Evolutionary conservation across 2,329 filamentous ascomycete species (phyloP).

Genomic region (Domatiomyces catenatus): DNA sequence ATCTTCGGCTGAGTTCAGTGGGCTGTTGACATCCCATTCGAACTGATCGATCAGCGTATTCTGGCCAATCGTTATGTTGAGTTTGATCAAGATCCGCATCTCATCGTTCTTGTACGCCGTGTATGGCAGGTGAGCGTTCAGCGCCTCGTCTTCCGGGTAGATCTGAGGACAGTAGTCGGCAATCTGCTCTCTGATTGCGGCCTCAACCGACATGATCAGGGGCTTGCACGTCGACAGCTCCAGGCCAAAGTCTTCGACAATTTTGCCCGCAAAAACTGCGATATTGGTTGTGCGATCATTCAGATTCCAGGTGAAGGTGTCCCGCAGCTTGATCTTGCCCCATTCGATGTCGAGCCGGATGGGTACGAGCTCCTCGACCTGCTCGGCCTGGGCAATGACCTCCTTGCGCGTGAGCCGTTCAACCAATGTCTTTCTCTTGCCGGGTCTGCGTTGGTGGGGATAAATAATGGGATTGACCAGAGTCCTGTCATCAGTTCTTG

Average conservation of each 20-base stretch:
- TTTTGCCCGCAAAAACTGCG: slow-evolving; percentile 71
- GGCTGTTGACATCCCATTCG: slow-evolving; percentile 97
- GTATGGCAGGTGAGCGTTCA: slow-evolving; percentile 82
- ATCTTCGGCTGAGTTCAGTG: slow-evolving; percentile 81
- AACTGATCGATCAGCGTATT: slow-evolving; percentile 94
- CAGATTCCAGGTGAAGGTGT: slow-evolving; percentile 97
- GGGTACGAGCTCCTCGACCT: slow-evolving; percentile 80
- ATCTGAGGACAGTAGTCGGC: slow-evolving; percentile 88
- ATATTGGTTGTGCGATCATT: slow-evolving; percentile 71
- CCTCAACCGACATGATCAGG: slow-evolving; percentile 47
- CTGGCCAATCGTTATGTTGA: slow-evolving; percentile 93
- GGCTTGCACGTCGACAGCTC: slow-evolving; percentile 48
- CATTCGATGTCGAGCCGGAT: slow-evolving; percentile 85
- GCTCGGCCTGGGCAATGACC: slow-evolving; percentile 70
- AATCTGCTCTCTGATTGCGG: slow-evolving; percentile 72
- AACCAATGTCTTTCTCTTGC: slow-evolving; percentile 57
- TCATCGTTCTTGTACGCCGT: slow-evolving; percentile 96
- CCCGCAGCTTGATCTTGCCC: slow-evolving; percentile 87
- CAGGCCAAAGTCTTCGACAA: slow-evolving; percentile 73
- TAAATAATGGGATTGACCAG: slow-evolving; percentile 59
- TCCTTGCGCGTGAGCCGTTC: slow-evolving; percentile 66
- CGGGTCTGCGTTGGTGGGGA: slow-evolving; percentile 59
- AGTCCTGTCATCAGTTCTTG: slow-evolving; percentile 53
- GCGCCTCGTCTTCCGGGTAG: slow-evolving; percentile 72
- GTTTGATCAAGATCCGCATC: slow-evolving; percentile 88